Percentiles rank a stretch among this genome's conserved stretches.
phyloP scores from a whole-genome alignment of 2,329 filamentous ascomycete genomes.

The Sporothrix schenckii region DNA sequence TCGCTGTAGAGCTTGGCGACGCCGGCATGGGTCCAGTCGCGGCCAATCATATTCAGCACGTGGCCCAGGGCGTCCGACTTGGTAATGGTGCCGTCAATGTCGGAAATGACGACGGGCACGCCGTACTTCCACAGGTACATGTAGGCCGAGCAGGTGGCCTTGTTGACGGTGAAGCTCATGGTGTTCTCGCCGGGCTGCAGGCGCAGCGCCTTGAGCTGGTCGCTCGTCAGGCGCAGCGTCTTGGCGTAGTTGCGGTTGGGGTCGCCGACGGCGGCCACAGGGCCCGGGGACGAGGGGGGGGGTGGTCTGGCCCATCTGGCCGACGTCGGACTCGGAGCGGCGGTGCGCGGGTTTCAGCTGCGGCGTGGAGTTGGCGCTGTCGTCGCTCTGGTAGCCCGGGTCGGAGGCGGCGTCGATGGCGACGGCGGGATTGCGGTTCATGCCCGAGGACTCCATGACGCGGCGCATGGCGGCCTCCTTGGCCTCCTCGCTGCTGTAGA shows the following conservation, averaged over 20 bases:
- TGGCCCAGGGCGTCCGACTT: conserved; percentile 95
- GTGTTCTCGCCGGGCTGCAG: conserved; percentile 84
- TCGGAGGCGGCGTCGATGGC: conserved; percentile 85
- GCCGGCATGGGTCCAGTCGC: conserved; percentile 96
- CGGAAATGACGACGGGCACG: conserved; percentile 92
- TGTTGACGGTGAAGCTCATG: conserved; percentile 96
- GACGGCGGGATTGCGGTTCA: conserved; percentile 55
- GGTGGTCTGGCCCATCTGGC: conserved; percentile 58
- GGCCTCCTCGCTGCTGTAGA: conserved; percentile 96
- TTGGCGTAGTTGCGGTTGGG: conserved; percentile 91
- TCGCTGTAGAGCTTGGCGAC: conserved; percentile 98
- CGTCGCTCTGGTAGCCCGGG: conserved; percentile 93
- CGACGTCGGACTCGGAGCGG: conserved; percentile 68
- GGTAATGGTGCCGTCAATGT: conserved; percentile 98
- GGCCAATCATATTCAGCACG: conserved; percentile 92
- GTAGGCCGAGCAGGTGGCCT: conserved; percentile 84
- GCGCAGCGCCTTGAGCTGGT: conserved; percentile 84
- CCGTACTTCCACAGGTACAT: conserved; percentile 95
- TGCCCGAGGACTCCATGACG: conserved; percentile 56
- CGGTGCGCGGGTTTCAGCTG: conserved; percentile 51
- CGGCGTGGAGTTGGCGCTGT: conserved; percentile 60
- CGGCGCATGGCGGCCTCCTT: conserved; percentile 82
- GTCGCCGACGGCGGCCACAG: conserved; percentile 61
- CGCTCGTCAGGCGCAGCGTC: conserved; percentile 89
- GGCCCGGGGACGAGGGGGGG: conserved; percentile 70